Evolutionary conservation across 1,284 basidiomycete species (phyloP).

Genomic region (Microbotryomycetes sp.): DNA sequence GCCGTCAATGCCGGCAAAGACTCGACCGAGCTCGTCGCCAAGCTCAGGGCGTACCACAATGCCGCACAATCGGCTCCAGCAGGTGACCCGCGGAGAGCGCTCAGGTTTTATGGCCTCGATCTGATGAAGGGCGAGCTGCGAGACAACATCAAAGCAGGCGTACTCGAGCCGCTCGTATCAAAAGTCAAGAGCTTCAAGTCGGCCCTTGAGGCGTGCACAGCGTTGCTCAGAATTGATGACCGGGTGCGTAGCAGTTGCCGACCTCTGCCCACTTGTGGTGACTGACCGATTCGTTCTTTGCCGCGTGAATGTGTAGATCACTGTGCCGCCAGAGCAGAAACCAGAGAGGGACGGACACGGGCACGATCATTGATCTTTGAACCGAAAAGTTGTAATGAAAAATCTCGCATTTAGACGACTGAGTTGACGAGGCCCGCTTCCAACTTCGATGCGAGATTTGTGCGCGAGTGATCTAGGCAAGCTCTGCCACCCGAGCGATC

Average conservation of each 20-base stretch:
- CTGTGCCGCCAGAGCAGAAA: constrained; percentile 28
- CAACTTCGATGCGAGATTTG: background rate
- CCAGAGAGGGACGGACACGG: constrained; percentile 18
- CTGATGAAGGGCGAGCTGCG: constrained; percentile 87
- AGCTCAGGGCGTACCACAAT: constrained; percentile 94
- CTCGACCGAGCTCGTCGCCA: constrained; percentile 94
- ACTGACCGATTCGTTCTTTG: background rate
- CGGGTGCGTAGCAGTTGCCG: constrained; percentile 9
- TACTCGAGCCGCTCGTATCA: constrained; percentile 92
- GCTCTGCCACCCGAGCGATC: too few species aligned
- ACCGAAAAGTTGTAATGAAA: background rate
- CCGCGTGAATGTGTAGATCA: constrained; percentile 16
- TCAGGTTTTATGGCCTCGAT: constrained; percentile 92
- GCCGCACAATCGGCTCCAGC: constrained; percentile 78
- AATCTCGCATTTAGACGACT: background rate
- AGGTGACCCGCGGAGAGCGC: constrained; percentile 89
- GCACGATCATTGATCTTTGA: constrained; percentile 22
- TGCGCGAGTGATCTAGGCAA: background rate
- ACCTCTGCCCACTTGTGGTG: background rate
- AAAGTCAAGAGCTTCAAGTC: constrained; percentile 93
- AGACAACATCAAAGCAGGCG: constrained; percentile 88
- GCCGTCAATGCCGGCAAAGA: constrained; percentile 98
- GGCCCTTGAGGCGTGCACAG: constrained; percentile 93
- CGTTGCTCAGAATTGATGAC: constrained; percentile 85
- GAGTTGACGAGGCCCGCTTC: too few species aligned